Base-by-base conservation (phyloP, 139 green algal genomes). In the Closterium sp. region DNA sequence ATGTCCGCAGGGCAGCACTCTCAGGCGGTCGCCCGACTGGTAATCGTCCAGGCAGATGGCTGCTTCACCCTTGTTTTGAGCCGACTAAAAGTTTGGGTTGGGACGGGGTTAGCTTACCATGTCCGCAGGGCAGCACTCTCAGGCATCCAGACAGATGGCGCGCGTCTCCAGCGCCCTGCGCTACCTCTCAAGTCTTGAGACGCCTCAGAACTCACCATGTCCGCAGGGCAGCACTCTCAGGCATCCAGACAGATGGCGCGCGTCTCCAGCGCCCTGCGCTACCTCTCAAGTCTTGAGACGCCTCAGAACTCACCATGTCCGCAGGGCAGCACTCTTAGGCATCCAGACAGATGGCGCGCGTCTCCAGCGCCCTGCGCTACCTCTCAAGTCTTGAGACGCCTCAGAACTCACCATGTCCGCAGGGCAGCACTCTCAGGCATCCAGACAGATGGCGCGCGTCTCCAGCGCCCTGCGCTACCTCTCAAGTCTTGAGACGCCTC, bases 31-130 rank as follows among this genome's bases (percentile, higher is more conserved):
- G 27, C 94, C 94, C 0, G 79, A 22, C 85, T 94, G 94, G 85
- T 93, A 96, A 31, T 95, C 93, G 9, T 96, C 94, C 91, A 96
- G 85, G 90, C 94, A 95, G 17, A n/a, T n/a, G n/a, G n/a, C n/a
- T n/a, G n/a, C n/a, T n/a, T n/a, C n/a, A n/a, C n/a, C n/a, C n/a
- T n/a, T n/a, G n/a, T n/a, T n/a, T n/a, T n/a, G n/a, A n/a, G n/a
- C n/a, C n/a, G n/a, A n/a, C n/a, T n/a, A n/a, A 62, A 5, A 62
- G 42, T 13, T 62, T n/a, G 11, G n/a, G n/a, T n/a, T n/a, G n/a
- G n/a, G n/a, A n/a, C n/a, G n/a, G n/a, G 62, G 19, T 13, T 7
- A 70, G 32, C 92, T 88, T 21, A 85, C 94, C 90, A 91, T 96
- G 94, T 0, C 45, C 22, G 89, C 94, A 96, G 10, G 94, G 94